Evolutionary conservation across 768 basidiomycete species (phyloP), one percentile per base, ranked within the genome.

Genomic region (Dentipellis fragilis): DNA sequence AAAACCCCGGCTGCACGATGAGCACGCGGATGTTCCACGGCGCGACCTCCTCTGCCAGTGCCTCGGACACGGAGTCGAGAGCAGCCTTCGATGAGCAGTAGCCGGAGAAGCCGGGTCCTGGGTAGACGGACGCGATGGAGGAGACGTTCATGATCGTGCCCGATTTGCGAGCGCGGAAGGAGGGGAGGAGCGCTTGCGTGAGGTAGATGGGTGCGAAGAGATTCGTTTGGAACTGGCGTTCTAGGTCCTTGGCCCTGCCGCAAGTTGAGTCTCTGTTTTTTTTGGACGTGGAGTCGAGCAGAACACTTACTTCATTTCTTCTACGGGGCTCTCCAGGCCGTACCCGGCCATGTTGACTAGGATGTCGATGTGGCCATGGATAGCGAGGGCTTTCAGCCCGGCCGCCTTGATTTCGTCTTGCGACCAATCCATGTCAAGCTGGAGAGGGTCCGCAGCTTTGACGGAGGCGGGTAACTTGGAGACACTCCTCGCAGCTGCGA

Each of bases 51-150:
- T 57, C 58, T 0, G 60, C 59, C 38, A 70, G 61, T 1, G 65
- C 57, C 56, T 69, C 68, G 22, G 58, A 45, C 9, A 45, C 14
- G n/a, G 16, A 11, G 19, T 45, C 42, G n/a, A 45, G 10, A n/a
- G 66, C 66, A 11, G 66, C 67, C 56, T 65, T 66, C 5, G 62
- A 58, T 6, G 61, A 62, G 35, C 57, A 58, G 54, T 68, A 66
- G 39, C 62, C 60, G n/a, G 57, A 57, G 46, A 45, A 19, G n/a
- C 42, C 42, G 19, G 42, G 42, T 16, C 42, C 42, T 3, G 42
- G 42, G 42, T 45, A 55, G 34, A 65, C 23, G 0, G 57, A 58
- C 22, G 57, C 59, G 45, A 66, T 54, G 6, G 63, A 65, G n/a
- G 64, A 63, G 22, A 66, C 34, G 54, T 64, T 66, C 36, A 65